Base-by-base conservation (phyloP, 2,329 filamentous ascomycete genomes). In the Fusarium nisikadoi region DNA sequence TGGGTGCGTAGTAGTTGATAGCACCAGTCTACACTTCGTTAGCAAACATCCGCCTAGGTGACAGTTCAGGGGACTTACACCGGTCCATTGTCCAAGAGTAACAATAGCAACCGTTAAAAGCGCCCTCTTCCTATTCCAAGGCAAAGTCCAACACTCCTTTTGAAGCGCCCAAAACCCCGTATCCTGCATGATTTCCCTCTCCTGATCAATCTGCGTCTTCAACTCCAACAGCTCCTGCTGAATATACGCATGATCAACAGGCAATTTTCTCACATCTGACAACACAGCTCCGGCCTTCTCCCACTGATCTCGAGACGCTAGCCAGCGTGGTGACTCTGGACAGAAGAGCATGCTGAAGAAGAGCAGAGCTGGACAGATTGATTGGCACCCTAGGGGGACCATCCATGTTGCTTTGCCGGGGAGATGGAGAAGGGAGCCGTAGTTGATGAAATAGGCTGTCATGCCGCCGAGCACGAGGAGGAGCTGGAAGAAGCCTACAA, bases 401-500 rank as follows among this genome's bases (percentile, higher is more conserved):
- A 89, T 74, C 71, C 71, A 74, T 14, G 71, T 73, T 20, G 71
- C 71, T 35, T 39, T 69, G 14, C 68, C 67, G 0, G 71, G 71
- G 16, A 84, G 66, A 84, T 79, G 76, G 2, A 85, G 76, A 9
- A 86, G 81, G 2, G 84, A 80, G 25, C 86, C 86, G 68, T 87
- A 88, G 76, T 88, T 87, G 75, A 87, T 84, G 82, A 85, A 87
- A 69, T 87, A 88, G 2, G 85, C 84, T 33, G 86, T 79, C 83
- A 86, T 87, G 42, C 83, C 84, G 38, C 86, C 85, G 33, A 83
- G 83, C 16, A 86, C 85, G 45, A 89, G 83, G 74, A 89, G 88
- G 13, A 90, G 84, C 69, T 90, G 88, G 74, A 90, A 91, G 65
- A 90, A 85, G 65, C 88, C 89, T 1, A 87, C 89, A 0, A 91